Evolutionary conservation across 768 basidiomycete genomes (phyloP), one percentile per base, ranked within the genome.

Genomic region (Serendipita indica): DNA sequence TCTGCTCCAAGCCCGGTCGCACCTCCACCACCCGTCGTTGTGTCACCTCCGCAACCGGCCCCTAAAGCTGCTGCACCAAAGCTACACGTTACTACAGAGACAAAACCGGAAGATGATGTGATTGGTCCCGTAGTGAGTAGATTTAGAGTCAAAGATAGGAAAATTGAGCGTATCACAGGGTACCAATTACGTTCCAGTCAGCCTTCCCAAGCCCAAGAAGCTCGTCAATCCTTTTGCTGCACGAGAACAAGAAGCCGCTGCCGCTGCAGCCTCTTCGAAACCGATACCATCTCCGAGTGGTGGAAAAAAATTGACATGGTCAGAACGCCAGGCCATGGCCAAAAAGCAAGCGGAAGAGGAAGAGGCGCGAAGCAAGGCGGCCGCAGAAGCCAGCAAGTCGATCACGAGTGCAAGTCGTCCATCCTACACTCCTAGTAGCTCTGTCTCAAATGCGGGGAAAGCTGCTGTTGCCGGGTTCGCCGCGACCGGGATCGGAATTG

Each of bases 231-330:
- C 86, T 1, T 90, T 90, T 64, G 80, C 81, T 6, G 75, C 78
- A 41, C 62, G 66, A 13, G 2, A 75, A 78, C 56, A 77, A 78
- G 65, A 75, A 77, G 58, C 77, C 80, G 59, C 62, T 72, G n/a
- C 71, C 72, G 49, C 64, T 71, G 34, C 28, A 69, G 63, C 57
- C 0, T 43, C 14, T 3, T 57, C 33, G 52, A 54, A n/a, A 20
- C 61, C 59, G 20, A 37, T 27, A 0, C 45, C 33, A 16, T 60
- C 5, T 10, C 54, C 61, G 2, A 72, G 72, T 20, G 79, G 76
- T 0, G 60, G 73, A 0, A 88, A 88, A 73, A 93, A 90, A 69
- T 69, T 94, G 62, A 94, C 93, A 0, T 98, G 94, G 94, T 86
- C 79, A 60, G 87, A 98, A 68, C 77, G 93, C 20, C 93, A 97